Evolutionary conservation across 225 moss, liverwort and hornwort genomes (phyloP).

Genomic region (Pleurozium schreberi): DNA sequence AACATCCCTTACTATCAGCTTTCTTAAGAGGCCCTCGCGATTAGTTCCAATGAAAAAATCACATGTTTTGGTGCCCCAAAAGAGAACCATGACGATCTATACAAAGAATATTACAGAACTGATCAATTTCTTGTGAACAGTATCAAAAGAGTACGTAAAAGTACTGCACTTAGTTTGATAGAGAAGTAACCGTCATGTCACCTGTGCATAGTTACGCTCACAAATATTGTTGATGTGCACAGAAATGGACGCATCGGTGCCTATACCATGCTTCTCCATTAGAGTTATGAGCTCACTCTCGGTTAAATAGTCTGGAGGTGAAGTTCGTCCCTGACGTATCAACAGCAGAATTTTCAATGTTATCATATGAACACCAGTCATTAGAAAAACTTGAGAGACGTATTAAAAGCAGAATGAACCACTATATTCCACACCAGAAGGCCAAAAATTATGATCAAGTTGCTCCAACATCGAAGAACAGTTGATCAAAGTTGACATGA

Average conservation of each 20-base stretch:
- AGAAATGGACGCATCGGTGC: constrained; percentile 96
- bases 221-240: constrained; percentile 99
- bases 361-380: not conserved
- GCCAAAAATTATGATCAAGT: not conserved
- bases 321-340: constrained; percentile 67
- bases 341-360: not conserved
- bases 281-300: constrained; percentile 97
- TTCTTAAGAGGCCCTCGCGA: not conserved
- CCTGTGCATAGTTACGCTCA: constrained; percentile 98
- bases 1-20: not conserved
- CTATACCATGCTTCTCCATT: constrained; percentile 99
- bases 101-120: not conserved
- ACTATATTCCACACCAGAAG: not conserved
- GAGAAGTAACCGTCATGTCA: not conserved
- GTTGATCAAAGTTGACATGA: not conserved
- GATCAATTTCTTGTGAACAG: not conserved
- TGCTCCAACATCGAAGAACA: not conserved
- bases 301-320: constrained; percentile 88
- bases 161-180: not conserved
- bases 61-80: not conserved
- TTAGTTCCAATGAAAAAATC: not conserved
- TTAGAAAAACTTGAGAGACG: not conserved
- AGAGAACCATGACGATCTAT: not conserved
- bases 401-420: not conserved
- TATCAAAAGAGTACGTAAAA: not conserved